Evolutionary conservation across 106 monocot genomes (phyloP), one percentile per base, ranked within the genome.

Genomic region (Dendrobium catenatum): DNA sequence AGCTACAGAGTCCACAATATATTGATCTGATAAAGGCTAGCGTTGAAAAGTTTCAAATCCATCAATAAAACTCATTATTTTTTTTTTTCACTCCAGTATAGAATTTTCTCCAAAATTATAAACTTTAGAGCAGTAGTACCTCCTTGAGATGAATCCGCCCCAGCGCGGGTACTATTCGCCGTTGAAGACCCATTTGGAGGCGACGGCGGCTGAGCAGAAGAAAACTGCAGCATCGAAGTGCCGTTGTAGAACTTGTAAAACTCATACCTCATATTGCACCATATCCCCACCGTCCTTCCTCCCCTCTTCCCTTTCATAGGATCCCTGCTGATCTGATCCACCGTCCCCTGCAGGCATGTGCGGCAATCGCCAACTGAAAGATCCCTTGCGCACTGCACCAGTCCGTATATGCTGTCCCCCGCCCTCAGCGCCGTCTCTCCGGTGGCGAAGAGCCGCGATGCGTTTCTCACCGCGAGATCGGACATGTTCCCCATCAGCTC

Each of bases 241-340:
- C 80, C 77, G 22, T 31, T 31, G 20, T 67, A 84, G 75, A 87
- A 88, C 6, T 43, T 41, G 11, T 43, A 46, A 4, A 82, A 6
- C 20, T 85, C 81, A 58, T 86, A 89, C 76, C 89, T 86, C 11
- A 85, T 47, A 46, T 77, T 80, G 73, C 90, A 90, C 58, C 90
- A 80, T 2, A 55, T 24, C 0, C 70, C 80, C 19, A 82, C 11
- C 51, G 87, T 56, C 5, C 79, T 80, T 16, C 83, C 90, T 2
- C 87, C 87, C 31, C 33, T 4, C 59, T 55, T 75, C 33, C 77
- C 74, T 6, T 41, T 16, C 42, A 81, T 76, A 58, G 16, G 20
- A 58, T 40, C 8, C 11, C 6, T 22, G 4, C 70, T 11, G 9
- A 82, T 55, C 68, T 70, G 4, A 15, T 59, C 18, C 48, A 75